Evolutionary conservation across 129 eudicot genomes (phyloP).

Genomic region (Helichrysum umbraculigerum): DNA sequence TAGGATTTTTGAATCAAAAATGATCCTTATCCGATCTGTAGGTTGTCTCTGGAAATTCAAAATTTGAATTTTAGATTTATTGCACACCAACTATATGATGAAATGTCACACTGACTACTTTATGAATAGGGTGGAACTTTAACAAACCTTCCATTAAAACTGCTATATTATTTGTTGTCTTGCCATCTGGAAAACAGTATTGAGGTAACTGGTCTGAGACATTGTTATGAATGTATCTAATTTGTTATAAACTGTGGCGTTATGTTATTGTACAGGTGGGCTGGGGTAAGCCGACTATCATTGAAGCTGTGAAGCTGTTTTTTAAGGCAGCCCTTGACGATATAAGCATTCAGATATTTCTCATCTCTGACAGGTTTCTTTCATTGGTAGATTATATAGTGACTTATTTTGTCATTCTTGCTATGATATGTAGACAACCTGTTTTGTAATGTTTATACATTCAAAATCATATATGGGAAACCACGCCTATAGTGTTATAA

Average conservation of each 20-base stretch:
- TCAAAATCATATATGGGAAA: not conserved
- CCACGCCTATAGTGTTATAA: not conserved
- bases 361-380: constrained; percentile 63
- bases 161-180: too few relatives aligned
- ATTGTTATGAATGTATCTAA: not conserved
- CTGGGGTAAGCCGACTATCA: constrained; percentile 60
- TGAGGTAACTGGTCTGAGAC: constrained; percentile 34
- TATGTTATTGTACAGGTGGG: constrained; percentile 39
- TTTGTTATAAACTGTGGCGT: not conserved
- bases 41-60: too few relatives aligned
- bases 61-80: too few relatives aligned
- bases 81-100: too few relatives aligned
- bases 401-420: not conserved
- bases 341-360: constrained; percentile 49
- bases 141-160: too few relatives aligned
- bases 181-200: constrained; percentile 38
- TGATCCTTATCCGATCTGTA: too few relatives aligned
- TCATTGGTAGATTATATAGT: not conserved
- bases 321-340: constrained; percentile 53
- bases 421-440: not conserved
- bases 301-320: constrained; percentile 58
- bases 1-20: too few relatives aligned
- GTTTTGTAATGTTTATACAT: not conserved
- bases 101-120: too few relatives aligned
- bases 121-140: too few relatives aligned